phyloP scores from a whole-genome alignment of 1,284 basidiomycete genomes.

The Paramarasmius palmivorus region DNA sequence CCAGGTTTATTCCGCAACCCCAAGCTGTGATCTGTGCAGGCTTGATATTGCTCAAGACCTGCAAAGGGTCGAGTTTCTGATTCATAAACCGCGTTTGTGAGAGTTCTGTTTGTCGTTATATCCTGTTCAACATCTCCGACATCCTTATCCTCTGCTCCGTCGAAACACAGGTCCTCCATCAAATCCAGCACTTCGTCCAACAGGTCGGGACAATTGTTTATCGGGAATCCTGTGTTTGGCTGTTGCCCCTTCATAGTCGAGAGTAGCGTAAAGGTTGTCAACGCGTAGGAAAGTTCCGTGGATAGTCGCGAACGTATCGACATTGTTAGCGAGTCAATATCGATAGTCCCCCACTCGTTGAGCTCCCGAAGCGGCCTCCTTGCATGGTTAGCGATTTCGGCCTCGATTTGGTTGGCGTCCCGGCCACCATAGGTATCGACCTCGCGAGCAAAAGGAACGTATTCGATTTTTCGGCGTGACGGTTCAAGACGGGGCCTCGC shows the following conservation, averaged over 20 bases:
- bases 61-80: constrained; percentile 60
- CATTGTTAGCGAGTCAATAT: constrained; percentile 89
- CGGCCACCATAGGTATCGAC: constrained; percentile 84
- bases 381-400: constrained; percentile 53
- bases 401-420: constrained; percentile 73
- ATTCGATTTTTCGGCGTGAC: constrained; percentile 85
- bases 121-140: constrained; percentile 30
- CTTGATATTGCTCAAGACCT: constrained; percentile 46
- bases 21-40: constrained; percentile 41
- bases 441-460: constrained; percentile 80
- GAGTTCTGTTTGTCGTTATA: constrained; percentile 63
- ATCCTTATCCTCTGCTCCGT: constrained; percentile 45
- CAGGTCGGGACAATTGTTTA: constrained; percentile 79
- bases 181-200: constrained; percentile 88
- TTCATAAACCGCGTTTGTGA: constrained; percentile 61
- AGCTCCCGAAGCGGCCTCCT: constrained; percentile 65
- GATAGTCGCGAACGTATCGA: constrained; percentile 85
- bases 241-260: constrained; percentile 71
- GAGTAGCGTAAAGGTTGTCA: constrained; percentile 88
- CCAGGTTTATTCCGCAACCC: constrained; percentile 65
- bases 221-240: constrained; percentile 67
- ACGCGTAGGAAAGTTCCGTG: constrained; percentile 84
- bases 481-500: constrained; percentile 43
- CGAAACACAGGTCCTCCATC: constrained; percentile 82
- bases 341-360: constrained; percentile 84